Conservation (phyloP, 2,329 filamentous ascomycete genomes). For the Arthrobotrys pseudoclavata region DNA sequence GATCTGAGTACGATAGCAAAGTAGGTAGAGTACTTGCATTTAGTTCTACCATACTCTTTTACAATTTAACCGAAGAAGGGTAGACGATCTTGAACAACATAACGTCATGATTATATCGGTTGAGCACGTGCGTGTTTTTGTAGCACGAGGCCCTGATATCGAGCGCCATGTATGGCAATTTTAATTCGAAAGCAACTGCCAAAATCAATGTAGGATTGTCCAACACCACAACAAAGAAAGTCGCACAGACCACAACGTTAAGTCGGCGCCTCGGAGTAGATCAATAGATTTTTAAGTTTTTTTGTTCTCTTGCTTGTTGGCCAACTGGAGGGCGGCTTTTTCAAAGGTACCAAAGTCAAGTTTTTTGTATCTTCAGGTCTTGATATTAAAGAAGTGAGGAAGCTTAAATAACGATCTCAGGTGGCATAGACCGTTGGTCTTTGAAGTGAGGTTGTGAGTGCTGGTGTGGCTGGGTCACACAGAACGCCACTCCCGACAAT, state of each 20-base stretch:
- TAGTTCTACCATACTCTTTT: too few species aligned
- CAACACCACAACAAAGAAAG: conserved; percentile 12
- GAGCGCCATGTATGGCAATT: background rate
- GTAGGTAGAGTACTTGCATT: too few species aligned
- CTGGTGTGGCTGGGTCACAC: conserved; percentile 53
- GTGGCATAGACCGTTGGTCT: background rate
- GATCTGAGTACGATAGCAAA: too few species aligned
- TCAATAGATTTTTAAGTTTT: conserved; percentile 9
- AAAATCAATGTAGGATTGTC: background rate
- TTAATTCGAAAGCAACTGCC: conserved; percentile 9
- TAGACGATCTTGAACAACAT: conserved; percentile 23
- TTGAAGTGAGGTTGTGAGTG: conserved; percentile 21
- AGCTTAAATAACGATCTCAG: conserved; percentile 27
- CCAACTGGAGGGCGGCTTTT: conserved; percentile 15
- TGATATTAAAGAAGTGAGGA: conserved; percentile 24
- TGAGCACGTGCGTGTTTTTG: background rate
- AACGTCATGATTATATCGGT: conserved; percentile 51
- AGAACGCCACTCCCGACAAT: conserved; percentile 43
- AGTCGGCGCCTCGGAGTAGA: background rate
- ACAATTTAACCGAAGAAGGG: conserved; percentile 13
- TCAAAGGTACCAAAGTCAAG: conserved; percentile 13
- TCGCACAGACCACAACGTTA: background rate
- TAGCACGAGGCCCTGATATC: conserved; percentile 23
- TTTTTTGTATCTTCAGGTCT: conserved; percentile 1
- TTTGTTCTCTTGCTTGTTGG: conserved; percentile 8